A percentile compares a stretch with the other conserved stretches of the same genome.
These are phyloP conservation scores for Penicillium glabrum DNA, from an alignment of 2,329 filamentous ascomycete genomes.

Conservation along the genomic window DNA sequence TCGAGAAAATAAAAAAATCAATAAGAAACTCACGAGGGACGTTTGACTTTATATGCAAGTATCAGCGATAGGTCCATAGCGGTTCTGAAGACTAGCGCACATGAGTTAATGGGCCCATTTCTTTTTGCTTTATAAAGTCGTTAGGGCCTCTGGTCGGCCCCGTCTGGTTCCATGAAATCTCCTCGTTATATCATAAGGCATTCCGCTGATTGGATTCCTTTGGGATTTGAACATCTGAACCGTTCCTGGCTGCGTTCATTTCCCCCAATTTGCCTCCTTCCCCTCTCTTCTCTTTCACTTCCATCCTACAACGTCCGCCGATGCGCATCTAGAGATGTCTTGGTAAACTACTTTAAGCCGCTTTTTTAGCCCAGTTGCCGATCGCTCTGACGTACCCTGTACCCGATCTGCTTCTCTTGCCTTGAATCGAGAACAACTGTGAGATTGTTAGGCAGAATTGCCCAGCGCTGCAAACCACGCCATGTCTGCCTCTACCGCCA, in stretches of 20 bases:
- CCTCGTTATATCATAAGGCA: neutral
- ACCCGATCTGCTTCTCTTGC: neutral
- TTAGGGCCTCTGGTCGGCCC: neutral
- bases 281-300: neutral
- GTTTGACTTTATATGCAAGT: neutral
- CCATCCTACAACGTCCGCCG: neutral
- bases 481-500: slow-evolving; percentile 37
- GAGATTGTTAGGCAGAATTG: neutral
- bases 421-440: neutral
- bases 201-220: neutral
- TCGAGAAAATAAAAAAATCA: neutral
- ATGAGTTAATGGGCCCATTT: neutral
- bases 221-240: neutral
- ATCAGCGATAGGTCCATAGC: neutral
- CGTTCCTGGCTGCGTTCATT: neutral
- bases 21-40: neutral
- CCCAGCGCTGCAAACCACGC: neutral
- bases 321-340: neutral
- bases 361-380: slow-evolving; percentile 15
- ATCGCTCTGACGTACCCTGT: slow-evolving; percentile 2
- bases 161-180: neutral
- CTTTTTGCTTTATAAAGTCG: neutral
- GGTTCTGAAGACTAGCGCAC: neutral
- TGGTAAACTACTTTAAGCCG: neutral
- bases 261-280: neutral